These are phyloP conservation scores for Withania somnifera DNA, from an alignment of 305 asterid genomes.

Conservation along the genomic window DNA sequence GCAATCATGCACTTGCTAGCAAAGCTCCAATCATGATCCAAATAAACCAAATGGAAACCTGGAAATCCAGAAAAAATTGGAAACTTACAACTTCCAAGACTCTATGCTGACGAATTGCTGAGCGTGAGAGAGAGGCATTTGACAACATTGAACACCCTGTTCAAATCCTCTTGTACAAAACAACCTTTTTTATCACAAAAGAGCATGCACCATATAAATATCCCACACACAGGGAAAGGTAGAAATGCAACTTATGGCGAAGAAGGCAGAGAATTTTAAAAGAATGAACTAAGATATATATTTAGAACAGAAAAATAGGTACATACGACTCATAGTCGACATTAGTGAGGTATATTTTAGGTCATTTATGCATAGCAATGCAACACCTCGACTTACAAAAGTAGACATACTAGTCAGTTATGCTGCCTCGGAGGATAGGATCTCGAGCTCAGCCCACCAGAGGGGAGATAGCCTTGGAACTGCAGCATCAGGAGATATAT, in stretches of 20 bases:
- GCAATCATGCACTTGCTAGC: background rate
- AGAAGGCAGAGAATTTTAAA: background rate
- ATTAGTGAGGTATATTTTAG: background rate
- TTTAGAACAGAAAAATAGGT: background rate
- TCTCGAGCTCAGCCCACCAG: constrained; percentile 47
- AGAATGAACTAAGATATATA: background rate
- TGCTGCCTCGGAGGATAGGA: constrained; percentile 20
- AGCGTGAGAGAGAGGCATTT: background rate
- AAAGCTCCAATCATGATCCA: background rate
- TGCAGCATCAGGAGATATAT: constrained; percentile 30
- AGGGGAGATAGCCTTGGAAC: constrained; percentile 34
- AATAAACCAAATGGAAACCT: background rate
- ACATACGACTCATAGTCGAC: background rate
- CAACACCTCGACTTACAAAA: background rate
- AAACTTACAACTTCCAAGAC: background rate
- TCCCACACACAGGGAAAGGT: background rate
- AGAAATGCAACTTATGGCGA: background rate
- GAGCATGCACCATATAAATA: background rate
- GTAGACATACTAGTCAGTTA: background rate
- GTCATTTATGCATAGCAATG: background rate
- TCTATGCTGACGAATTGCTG: background rate
- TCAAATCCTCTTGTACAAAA: background rate
- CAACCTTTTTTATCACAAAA: background rate
- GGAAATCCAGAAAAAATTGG: background rate
- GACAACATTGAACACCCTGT: background rate